These are phyloP conservation scores for Whalleya microplaca DNA, from an alignment of 2,329 filamentous ascomycete genomes.

Conservation along the genomic window DNA sequence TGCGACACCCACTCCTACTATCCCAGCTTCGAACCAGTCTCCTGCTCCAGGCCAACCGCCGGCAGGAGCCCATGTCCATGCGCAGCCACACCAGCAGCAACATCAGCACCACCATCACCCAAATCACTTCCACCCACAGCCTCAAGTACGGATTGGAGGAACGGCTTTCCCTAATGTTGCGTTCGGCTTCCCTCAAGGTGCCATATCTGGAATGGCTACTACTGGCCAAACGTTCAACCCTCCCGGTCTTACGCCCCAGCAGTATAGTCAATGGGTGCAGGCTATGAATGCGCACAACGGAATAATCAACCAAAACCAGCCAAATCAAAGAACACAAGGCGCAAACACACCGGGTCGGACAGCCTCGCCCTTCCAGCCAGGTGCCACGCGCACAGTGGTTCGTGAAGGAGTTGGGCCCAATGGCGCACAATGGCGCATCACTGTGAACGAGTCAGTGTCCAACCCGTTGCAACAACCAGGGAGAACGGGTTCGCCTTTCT, in stretches of 20 bases:
- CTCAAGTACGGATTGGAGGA: slow-evolving; percentile 19
- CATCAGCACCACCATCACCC: slow-evolving; percentile 10
- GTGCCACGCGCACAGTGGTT: slow-evolving; percentile 47
- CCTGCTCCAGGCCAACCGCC: slow-evolving; percentile 21
- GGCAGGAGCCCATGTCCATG: slow-evolving; percentile 16
- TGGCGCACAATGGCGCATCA: slow-evolving; percentile 56
- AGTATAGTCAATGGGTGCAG: slow-evolving; percentile 25
- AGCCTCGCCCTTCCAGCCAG: slow-evolving; percentile 39
- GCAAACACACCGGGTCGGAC: slow-evolving; percentile 32
- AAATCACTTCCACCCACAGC: slow-evolving; percentile 10
- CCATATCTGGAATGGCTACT: slow-evolving; percentile 5
- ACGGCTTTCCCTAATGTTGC: slow-evolving; percentile 24
- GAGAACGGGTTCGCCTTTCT: slow-evolving; percentile 31
- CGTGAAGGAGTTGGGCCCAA: slow-evolving; percentile 55
- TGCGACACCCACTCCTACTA: slow-evolving; percentile 17
- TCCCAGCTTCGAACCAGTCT: slow-evolving; percentile 7
- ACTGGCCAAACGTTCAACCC: slow-evolving; percentile 13
- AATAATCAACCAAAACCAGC: slow-evolving; percentile 50
- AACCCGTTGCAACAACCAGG: slow-evolving; percentile 21
- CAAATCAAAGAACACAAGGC: slow-evolving; percentile 38
- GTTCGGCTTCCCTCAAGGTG: slow-evolving; percentile 28
- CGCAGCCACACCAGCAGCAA: slow-evolving; percentile 17
- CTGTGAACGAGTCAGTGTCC: slow-evolving; percentile 49
- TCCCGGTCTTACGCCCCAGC: slow-evolving; percentile 25
- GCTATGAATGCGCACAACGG: slow-evolving; percentile 50